Evolutionary conservation across 108 stramenopile genomes (phyloP).

Genomic region (Pseudonitzschia multiseries): DNA sequence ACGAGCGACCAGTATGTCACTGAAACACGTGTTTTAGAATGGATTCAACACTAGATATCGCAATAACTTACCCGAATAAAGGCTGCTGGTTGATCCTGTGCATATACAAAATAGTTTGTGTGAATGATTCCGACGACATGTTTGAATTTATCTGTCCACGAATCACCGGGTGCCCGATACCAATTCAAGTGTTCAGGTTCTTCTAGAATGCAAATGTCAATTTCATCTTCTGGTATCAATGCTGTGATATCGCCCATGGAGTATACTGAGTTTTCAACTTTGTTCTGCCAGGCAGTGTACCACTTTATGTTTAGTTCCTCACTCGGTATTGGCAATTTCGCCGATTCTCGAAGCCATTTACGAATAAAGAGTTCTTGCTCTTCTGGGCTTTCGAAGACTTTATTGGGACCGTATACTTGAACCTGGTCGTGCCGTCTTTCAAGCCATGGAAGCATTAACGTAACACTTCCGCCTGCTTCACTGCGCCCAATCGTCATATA

Average conservation of each 20-base stretch:
- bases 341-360: constrained; percentile 55
- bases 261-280: constrained; percentile 54
- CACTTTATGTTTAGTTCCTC: constrained; percentile 47
- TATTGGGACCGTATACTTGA: constrained; percentile 55
- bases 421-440: constrained; percentile 62
- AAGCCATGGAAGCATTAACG: constrained; percentile 88
- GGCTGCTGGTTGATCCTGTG: constrained; percentile 78
- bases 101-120: constrained; percentile 90
- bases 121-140: constrained; percentile 93
- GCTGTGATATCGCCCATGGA: constrained; percentile 75
- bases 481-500: constrained; percentile 67
- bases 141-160: constrained; percentile 88
- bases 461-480: constrained; percentile 64
- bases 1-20: not conserved
- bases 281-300: constrained; percentile 57
- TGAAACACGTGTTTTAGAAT: not conserved
- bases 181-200: constrained; percentile 95
- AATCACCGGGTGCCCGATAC: constrained; percentile 44
- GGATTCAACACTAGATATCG: not conserved
- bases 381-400: constrained; percentile 50
- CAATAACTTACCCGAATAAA: constrained; percentile 59
- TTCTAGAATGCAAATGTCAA: constrained; percentile 89
- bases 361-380: constrained; percentile 80
- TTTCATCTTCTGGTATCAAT: constrained; percentile 68
- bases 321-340: constrained; percentile 40